A percentile compares a stretch with the other conserved stretches of the same genome.
Conservation (phyloP, 768 basidiomycete genomes). For the Rubroboletus satanas region DNA sequence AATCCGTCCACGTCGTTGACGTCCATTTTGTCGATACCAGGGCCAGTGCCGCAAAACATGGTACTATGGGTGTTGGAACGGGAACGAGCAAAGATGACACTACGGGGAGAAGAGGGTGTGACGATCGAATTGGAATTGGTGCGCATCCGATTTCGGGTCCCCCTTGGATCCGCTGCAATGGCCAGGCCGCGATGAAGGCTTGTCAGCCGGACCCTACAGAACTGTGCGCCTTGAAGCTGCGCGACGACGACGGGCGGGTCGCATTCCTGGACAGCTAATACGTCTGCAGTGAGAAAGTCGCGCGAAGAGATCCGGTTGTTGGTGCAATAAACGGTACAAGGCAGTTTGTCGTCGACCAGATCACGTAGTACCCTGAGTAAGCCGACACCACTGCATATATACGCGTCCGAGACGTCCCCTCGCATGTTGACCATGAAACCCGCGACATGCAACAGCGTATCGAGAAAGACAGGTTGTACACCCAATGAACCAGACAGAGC, state of each 20-base stretch:
- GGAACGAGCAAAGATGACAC: conserved; percentile 29
- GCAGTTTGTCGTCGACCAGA: conserved; percentile 36
- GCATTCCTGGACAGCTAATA: conserved; percentile 43
- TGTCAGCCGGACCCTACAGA: conserved; percentile 51
- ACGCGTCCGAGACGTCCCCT: conserved; percentile 47
- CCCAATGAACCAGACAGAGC: conserved; percentile 41
- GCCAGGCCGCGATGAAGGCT: conserved; percentile 47
- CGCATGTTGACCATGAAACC: conserved; percentile 67
- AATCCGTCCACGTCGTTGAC: conserved; percentile 3
- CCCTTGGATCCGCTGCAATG: conserved; percentile 26
- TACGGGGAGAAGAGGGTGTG: conserved; percentile 22
- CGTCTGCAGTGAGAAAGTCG: conserved; percentile 47
- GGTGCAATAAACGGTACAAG: conserved; percentile 52
- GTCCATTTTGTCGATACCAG: conserved; percentile 8
- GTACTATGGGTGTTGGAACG: conserved; percentile 25
- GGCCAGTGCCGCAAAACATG: neutral
- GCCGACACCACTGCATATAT: conserved; percentile 59
- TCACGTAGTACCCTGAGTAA: conserved; percentile 45
- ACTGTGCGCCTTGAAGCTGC: conserved; percentile 52
- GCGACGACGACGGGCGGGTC: conserved; percentile 46
- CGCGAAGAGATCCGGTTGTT: conserved; percentile 42
- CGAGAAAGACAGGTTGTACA: conserved; percentile 56
- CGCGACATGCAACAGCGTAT: conserved; percentile 64
- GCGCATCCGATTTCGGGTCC: conserved; percentile 12
- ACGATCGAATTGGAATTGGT: conserved; percentile 30